These are phyloP conservation scores for Hanseniaspora pseudoguilliermondii DNA, from an alignment of 805 yeast species.

Conservation along the genomic window DNA sequence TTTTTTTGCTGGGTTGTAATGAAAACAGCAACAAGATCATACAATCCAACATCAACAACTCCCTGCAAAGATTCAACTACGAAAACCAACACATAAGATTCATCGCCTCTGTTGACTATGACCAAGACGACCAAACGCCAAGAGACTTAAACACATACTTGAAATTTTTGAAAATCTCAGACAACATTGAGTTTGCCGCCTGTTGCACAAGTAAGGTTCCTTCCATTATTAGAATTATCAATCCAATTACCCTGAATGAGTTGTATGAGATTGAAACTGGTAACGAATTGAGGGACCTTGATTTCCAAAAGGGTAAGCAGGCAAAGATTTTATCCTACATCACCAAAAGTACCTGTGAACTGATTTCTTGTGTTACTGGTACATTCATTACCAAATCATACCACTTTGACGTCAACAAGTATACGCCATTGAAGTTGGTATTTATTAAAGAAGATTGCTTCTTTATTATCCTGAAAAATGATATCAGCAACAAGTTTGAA, in stretches of 20 bases:
- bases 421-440: slow-evolving; percentile 27
- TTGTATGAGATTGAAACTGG: slow-evolving; percentile 42
- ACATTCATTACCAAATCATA: slow-evolving; percentile 24
- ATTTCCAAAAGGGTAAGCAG: slow-evolving; percentile 41
- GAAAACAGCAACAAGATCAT: slow-evolving; percentile 47
- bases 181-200: slow-evolving; percentile 51
- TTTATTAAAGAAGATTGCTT: slow-evolving; percentile 28
- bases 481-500: slow-evolving; percentile 17
- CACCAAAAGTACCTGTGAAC: slow-evolving; percentile 40
- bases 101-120: slow-evolving; percentile 46
- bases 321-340: slow-evolving; percentile 54
- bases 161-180: slow-evolving; percentile 46
- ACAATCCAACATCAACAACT: slow-evolving; percentile 42
- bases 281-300: slow-evolving; percentile 49
- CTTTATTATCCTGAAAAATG: slow-evolving; percentile 21
- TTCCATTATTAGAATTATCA: slow-evolving; percentile 48
- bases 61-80: slow-evolving; percentile 48
- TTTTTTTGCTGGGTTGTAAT: slow-evolving; percentile 64
- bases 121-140: slow-evolving; percentile 25
- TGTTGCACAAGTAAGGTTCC: slow-evolving; percentile 58
- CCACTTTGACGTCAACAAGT: slow-evolving; percentile 27
- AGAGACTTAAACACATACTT: slow-evolving; percentile 41
- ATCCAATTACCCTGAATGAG: slow-evolving; percentile 42
- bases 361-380: slow-evolving; percentile 33
- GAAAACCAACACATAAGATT: slow-evolving; percentile 51